A percentile compares a stretch with the other conserved stretches of the same genome.
phyloP scores from a whole-genome alignment of 176 grass and related monocot species.

The Chrysopogon serrulatus region DNA sequence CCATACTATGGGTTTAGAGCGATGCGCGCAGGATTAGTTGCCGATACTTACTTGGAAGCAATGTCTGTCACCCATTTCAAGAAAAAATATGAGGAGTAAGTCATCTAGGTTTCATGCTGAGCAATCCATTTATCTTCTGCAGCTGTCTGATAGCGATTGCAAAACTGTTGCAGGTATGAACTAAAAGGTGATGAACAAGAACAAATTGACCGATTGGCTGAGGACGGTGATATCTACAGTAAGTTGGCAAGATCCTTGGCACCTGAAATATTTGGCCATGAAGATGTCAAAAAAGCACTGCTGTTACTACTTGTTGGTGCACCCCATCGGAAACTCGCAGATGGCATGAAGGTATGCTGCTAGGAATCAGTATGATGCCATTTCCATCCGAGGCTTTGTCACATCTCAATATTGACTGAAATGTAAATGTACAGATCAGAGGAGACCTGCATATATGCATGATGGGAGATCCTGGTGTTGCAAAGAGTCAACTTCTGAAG shows the following conservation, averaged over 20 bases:
- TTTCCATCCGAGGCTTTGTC: neutral
- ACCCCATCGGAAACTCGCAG: conserved; percentile 85
- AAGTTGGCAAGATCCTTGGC: conserved; percentile 87
- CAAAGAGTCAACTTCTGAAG: conserved; percentile 97
- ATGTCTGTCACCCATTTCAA: conserved; percentile 99
- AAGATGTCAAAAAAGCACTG: conserved; percentile 97
- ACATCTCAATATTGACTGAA: neutral
- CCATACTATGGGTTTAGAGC: conserved; percentile 93
- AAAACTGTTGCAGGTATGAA: conserved; percentile 67
- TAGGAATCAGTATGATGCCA: neutral
- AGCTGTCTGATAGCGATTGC: neutral
- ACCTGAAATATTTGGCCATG: conserved; percentile 99
- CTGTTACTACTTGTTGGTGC: conserved; percentile 90
- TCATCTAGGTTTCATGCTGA: conserved; percentile 1
- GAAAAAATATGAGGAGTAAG: conserved; percentile 99
- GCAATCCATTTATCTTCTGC: neutral
- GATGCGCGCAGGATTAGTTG: conserved; percentile 98
- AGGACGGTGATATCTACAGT: conserved; percentile 97
- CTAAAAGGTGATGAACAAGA: conserved; percentile 97
- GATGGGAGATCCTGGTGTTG: conserved; percentile 99
- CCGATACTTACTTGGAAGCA: conserved; percentile 96
- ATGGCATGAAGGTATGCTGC: conserved; percentile 91
- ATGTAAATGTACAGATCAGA: conserved; percentile 68
- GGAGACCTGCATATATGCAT: conserved; percentile 96
- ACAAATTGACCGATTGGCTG: conserved; percentile 79